phyloP scores from a whole-genome alignment of 225 moss, liverwort and hornwort genomes.

The Pseudoscleropodium purum region DNA sequence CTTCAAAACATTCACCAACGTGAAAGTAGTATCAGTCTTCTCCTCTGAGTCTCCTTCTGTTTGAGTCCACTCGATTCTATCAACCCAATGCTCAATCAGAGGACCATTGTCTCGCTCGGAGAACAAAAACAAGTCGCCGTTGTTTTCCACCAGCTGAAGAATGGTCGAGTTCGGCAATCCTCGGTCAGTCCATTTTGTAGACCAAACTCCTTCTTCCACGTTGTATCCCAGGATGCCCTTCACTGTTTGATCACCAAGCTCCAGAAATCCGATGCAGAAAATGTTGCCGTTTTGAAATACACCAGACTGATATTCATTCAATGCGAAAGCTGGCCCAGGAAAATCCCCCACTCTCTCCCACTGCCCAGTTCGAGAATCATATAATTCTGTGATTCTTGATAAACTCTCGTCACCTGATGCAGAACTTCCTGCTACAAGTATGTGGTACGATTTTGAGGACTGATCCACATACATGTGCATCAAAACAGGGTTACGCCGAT shows the following conservation, averaged over 20 bases:
- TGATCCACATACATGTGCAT: not conserved
- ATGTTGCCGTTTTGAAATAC: not conserved
- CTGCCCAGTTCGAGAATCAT: not conserved
- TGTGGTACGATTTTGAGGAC: not conserved
- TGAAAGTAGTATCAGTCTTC: not conserved
- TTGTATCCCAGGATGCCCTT: conserved; percentile 13
- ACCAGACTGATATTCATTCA: conserved; percentile 6
- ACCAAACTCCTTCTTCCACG: not conserved
- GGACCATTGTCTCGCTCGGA: not conserved
- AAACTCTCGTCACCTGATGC: not conserved
- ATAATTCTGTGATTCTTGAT: not conserved
- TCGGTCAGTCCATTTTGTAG: not conserved
- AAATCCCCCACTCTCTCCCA: not conserved
- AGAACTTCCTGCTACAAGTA: not conserved
- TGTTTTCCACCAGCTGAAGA: not conserved
- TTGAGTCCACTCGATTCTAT: not conserved
- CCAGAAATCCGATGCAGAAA: conserved; percentile 4
- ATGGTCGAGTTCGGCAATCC: not conserved
- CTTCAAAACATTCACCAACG: not conserved
- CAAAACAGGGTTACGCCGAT: not conserved
- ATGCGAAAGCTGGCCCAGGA: not conserved
- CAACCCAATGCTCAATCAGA: not conserved
- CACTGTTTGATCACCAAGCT: not conserved
- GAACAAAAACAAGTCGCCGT: not conserved
- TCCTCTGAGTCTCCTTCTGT: not conserved